Base-by-base conservation (phyloP, 2,329 filamentous ascomycete species). In the Trichoderma guizhouense region DNA sequence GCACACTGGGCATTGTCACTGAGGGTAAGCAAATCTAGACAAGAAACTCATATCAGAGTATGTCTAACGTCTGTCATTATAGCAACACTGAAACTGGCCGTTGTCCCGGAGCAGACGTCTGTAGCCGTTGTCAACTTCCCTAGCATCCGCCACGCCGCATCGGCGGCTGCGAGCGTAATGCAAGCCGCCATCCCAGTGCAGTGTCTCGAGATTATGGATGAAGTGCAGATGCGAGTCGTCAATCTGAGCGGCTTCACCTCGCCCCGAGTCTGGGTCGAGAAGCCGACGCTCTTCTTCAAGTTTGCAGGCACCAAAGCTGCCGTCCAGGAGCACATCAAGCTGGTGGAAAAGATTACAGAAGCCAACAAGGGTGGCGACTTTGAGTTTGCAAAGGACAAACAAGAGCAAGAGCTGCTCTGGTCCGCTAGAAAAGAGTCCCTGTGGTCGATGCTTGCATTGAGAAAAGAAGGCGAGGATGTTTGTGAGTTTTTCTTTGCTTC, bases 191-290 rank as follows among this genome's bases (percentile, higher is more conserved):
- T 94, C 4, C 92, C 91, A 0, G 87, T 95, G 7, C 92, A 91
- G 0, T 91, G 91, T 4, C 91, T 95, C 88, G 93, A 96, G 81
- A 90, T 96, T 75, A 94, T 96, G 92, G 93, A 96, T 78, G 93
- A 96, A 72, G 91, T 95, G 4, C 92, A 95, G 81, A 96, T 96
- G 93, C 87, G 85, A 74, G 92, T 95, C 0, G 90, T 96, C 78
- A 96, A 96, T 81, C 85, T 90, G 68, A 88, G 91, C 12, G 91
- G 92, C 1, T 89, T 89, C 5, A 94, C 92, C 0, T 87, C 88
- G 8, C 90, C 90, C 18, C 83, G 87, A 7, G 87, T 88, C 57
- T 95, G 93, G 93, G 87, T 91, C 76, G 93, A 95, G 80, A 82
- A 87, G 69, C 92, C 93, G 0, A 95, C 93, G 1, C 85, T 95